Conservation (phyloP, 2,329 filamentous ascomycete genomes). For the Colletotrichum caudatum region DNA sequence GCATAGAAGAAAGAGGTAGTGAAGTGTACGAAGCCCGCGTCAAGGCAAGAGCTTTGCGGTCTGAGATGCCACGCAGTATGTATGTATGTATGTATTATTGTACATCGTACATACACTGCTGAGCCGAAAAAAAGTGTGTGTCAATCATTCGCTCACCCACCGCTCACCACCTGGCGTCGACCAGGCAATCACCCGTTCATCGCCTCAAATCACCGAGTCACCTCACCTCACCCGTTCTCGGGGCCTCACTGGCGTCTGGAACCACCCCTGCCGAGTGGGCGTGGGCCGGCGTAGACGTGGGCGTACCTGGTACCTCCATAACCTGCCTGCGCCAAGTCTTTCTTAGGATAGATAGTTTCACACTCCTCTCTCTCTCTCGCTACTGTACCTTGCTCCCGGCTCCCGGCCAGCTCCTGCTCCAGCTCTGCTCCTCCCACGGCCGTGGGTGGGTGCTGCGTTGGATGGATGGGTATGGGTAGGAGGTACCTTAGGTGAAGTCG, state of each 20-base stretch:
- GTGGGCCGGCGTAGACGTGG: neutral
- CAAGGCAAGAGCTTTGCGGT: conserved; percentile 20
- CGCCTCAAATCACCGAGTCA: conserved; percentile 21
- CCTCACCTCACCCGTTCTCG: conserved; percentile 8
- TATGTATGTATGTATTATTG: too few species aligned
- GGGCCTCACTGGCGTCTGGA: conserved; percentile 6
- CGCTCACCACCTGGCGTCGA: conserved; percentile 33
- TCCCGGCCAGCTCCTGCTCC: neutral
- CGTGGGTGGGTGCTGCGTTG: conserved; percentile 20
- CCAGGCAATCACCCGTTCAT: conserved; percentile 30
- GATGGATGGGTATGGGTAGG: neutral
- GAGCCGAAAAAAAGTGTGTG: conserved; percentile 29
- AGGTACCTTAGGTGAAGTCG: neutral
- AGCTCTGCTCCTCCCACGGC: conserved; percentile 8
- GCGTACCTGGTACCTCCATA: conserved; percentile 35
- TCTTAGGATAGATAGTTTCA: conserved; percentile 2
- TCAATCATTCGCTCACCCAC: conserved; percentile 31
- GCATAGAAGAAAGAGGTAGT: neutral
- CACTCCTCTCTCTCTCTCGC: neutral
- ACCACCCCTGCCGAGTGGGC: conserved; percentile 27
- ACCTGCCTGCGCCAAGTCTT: conserved; percentile 27
- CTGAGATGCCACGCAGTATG: neutral
- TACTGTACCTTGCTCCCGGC: conserved; percentile 5
- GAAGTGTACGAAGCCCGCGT: conserved; percentile 24
- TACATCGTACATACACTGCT: neutral